These are phyloP conservation scores for Suhomyces vadensis DNA, from an alignment of 805 yeast species.

Conservation along the genomic window DNA sequence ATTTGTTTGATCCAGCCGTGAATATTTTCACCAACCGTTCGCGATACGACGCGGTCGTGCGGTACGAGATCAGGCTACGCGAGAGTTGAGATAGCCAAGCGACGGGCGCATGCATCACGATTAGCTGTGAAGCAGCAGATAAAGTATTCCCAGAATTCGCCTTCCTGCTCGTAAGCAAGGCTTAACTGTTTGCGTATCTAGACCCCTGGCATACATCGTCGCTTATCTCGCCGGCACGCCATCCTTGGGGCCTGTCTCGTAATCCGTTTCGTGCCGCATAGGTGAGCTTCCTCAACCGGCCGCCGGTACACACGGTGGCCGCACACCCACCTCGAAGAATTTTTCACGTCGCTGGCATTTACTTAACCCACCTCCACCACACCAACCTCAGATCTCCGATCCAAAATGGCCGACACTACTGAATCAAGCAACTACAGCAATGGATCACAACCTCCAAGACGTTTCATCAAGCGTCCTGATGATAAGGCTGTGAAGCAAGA, in stretches of 20 bases:
- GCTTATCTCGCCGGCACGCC: too few relatives aligned
- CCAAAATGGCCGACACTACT: slow-evolving; percentile 9
- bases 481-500: slow-evolving; percentile 60
- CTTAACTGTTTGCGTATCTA: too few relatives aligned
- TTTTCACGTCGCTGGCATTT: slow-evolving; percentile 11
- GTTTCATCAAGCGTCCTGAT: slow-evolving; percentile 75
- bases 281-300: too few relatives aligned
- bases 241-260: too few relatives aligned
- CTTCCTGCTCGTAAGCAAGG: too few relatives aligned
- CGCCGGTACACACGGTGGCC: slow-evolving; percentile 4
- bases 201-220: too few relatives aligned
- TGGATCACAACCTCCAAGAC: slow-evolving; percentile 29
- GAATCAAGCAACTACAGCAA: slow-evolving; percentile 9
- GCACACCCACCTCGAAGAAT: slow-evolving; percentile 8
- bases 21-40: slow-evolving; percentile 1
- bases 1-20: background rate
- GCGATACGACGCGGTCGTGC: slow-evolving; percentile 3
- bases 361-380: slow-evolving; percentile 1
- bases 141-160: too few relatives aligned
- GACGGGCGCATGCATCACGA: background rate
- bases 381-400: slow-evolving; percentile 2
- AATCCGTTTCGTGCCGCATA: too few relatives aligned
- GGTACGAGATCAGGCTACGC: slow-evolving; percentile 1
- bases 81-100: too few relatives aligned
- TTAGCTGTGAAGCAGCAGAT: too few relatives aligned